Conservation (phyloP, 2,329 filamentous ascomycete genomes). For the Botrytis aclada region DNA sequence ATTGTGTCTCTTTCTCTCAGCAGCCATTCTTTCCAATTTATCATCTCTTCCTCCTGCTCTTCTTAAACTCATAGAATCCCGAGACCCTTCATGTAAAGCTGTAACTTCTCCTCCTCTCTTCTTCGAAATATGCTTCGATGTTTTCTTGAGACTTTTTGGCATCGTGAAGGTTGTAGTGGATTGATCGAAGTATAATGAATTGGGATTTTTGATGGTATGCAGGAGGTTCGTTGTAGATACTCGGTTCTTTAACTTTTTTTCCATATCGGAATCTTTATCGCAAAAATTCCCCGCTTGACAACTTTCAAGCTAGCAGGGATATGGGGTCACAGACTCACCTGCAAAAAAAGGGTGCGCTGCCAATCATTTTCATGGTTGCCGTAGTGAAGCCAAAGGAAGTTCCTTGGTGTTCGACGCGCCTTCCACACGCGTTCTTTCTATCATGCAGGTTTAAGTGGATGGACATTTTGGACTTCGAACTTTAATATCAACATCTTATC, state of each 20-base stretch:
- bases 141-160: conserved; percentile 76
- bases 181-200: not conserved
- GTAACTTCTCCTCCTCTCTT: conserved; percentile 74
- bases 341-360: not conserved
- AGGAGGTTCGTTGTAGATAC: not conserved
- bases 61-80: conserved; percentile 79
- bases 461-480: not conserved
- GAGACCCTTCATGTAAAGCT: conserved; percentile 80
- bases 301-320: conserved; percentile 2
- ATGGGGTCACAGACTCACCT: not conserved
- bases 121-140: conserved; percentile 84
- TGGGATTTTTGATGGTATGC: not conserved
- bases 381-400: conserved; percentile 14
- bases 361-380: conserved; percentile 21
- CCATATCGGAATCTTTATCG: conserved; percentile 31
- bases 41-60: conserved; percentile 78
- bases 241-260: conserved; percentile 24
- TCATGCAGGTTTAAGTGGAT: conserved; percentile 10
- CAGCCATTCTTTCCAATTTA: conserved; percentile 69
- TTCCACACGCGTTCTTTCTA: conserved; percentile 18
- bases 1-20: conserved; percentile 70
- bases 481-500: conserved; percentile 9
- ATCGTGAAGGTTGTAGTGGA: conserved; percentile 45
- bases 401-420: conserved; percentile 16
- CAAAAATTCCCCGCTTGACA: conserved; percentile 22